Base-by-base conservation (phyloP, 208 protist genomes). In the Borovskyia barvae region DNA sequence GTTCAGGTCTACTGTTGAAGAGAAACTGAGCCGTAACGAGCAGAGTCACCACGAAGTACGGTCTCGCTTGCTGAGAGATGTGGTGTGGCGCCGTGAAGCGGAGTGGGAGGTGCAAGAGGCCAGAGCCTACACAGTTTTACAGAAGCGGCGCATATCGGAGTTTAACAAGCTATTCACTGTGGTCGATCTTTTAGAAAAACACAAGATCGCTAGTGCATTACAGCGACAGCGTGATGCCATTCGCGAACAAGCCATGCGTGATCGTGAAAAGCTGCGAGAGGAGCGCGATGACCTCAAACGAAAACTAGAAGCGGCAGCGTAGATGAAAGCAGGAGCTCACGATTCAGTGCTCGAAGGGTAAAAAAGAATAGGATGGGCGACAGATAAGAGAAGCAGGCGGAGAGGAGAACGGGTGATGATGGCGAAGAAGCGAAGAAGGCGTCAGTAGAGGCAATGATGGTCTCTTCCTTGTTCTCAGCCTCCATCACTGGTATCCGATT, bases 121-220 rank as follows among this genome's bases (percentile, higher is more conserved):
- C 19, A 92, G 87, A 60, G 49, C 71, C 11, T 90, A 80, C 53
- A 72, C 68, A 0, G 77, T 92, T 25, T 50, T 73, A 35, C 77
- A 83, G 61, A 74, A 77, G 41, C 77, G 86, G 42, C 85, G 85
- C 26, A 56, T 82, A 47, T 55, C 73, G 12, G 85, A 92, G 67
- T 95, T 87, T 65, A 42, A 57, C 2, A 95, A 92, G 54, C 67
- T 95, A 17, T 50, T 73, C 54, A 83, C 56, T 35, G 74, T 90
- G 2, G 63, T 72, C 3, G 66, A 82, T 15, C 79, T 95, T 17
- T 28, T 91, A 11, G 75, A 82, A 46, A 90, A 90, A 59, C 72
- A 68, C 14, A 68, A 72, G 35, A 77, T 69, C 17, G 82, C 85
- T 5, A 63, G 81, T 17, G 43, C 67, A 1, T 43, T 92, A 4